Evolutionary conservation across 2,329 filamentous ascomycete genomes (phyloP), one percentile per base, ranked within the genome.

Genomic region (Fusarium sp.): DNA sequence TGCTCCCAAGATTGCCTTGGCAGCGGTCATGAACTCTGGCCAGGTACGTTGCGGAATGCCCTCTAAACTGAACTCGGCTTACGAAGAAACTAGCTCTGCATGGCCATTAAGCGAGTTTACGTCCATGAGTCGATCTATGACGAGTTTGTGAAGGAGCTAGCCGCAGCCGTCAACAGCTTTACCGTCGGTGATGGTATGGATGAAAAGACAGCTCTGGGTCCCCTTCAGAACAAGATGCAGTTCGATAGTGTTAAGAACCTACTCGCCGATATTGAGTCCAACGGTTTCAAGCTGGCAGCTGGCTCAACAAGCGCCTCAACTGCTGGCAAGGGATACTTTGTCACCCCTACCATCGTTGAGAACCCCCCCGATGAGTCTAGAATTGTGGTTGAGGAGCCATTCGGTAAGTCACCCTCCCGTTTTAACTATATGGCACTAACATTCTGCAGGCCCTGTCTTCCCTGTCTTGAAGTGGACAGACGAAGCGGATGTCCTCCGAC

Each of bases 71-170:
- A 38, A 11, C 34, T 38, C 0, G 3, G 18, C 34, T 38, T 4
- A 38, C 34, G 34, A 38, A 38, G 6, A 11, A 1, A 38, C 11
- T n/a, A 38, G 34, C 34, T 38, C 18, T 70, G 69, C 9, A 55
- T 68, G 12, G 56, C 67, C 3, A 58, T 54, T 6, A 90, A 90
- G 76, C 81, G 88, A 1, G 77, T 90, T 20, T 90, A 87, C 69
- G 84, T 91, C 2, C 88, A 90, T 72, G 83, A 87, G 67, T 81
- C 80, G 3, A 84, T 90, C 46, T 89, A 88, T 72, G 84, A 87
- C 12, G 41, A 15, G 4, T 44, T 44, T 44, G n/a, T 44, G 41
- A 44, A 44, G 2, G 22, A 44, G 41, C 8, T 44, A 6, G 41
- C 22, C 13, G 41, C 12, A 24, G 22, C 41, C 20, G 41, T 44